Percentiles rank a stretch among this genome's conserved stretches.
phyloP scores from a whole-genome alignment of 108 stramenopile genomes.

The Fragilaria crotonensis region DNA sequence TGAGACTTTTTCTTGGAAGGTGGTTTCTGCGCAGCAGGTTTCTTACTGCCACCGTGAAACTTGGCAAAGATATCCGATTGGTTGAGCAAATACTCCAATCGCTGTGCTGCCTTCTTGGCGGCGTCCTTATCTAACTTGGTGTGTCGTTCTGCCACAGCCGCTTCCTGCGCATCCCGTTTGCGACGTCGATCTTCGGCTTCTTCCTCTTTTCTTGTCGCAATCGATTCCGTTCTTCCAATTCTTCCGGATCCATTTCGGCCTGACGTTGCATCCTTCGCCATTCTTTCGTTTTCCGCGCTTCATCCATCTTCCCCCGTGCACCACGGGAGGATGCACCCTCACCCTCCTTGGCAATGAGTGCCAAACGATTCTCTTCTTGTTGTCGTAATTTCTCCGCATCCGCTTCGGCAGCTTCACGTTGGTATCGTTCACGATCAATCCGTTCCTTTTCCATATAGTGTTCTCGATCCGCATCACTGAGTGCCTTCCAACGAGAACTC shows the following conservation, averaged over 20 bases:
- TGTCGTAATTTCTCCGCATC: constrained; percentile 45
- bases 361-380: constrained; percentile 48
- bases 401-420: constrained; percentile 60
- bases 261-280: constrained; percentile 19
- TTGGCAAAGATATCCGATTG: constrained; percentile 96
- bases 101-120: constrained; percentile 52
- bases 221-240: constrained; percentile 36
- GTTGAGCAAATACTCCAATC: constrained; percentile 90
- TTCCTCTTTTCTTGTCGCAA: constrained; percentile 35
- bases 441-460: constrained; percentile 54
- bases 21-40: background rate
- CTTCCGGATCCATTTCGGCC: constrained; percentile 44
- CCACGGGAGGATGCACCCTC: constrained; percentile 42
- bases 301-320: constrained; percentile 43
- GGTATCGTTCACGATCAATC: constrained; percentile 62
- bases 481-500: constrained; percentile 58
- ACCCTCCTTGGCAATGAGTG: constrained; percentile 42
- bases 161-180: constrained; percentile 46
- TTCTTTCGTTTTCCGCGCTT: constrained; percentile 23
- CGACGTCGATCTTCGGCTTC: constrained; percentile 59
- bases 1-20: constrained; percentile 27
- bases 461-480: constrained; percentile 25
- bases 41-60: constrained; percentile 11
- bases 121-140: constrained; percentile 70
- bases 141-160: constrained; percentile 47